Percentiles rank a stretch among this genome's conserved stretches.
Conservation (phyloP, 257 asterid species). For the Misopates orontium region DNA sequence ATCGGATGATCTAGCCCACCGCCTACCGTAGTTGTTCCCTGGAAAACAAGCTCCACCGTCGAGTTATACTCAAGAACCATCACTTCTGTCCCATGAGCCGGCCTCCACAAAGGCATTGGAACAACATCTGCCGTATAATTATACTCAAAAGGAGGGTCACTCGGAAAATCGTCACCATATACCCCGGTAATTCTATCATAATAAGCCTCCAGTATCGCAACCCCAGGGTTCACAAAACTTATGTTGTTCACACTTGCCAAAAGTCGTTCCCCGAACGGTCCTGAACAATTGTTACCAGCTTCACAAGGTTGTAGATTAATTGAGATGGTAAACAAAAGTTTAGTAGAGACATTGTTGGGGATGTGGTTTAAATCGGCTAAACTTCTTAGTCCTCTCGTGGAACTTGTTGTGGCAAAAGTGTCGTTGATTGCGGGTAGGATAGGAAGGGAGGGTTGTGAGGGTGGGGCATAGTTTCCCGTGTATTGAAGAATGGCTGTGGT, state of each 20-base stretch:
- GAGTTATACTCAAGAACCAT: slow-evolving; percentile 24
- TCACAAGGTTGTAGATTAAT: slow-evolving; percentile 42
- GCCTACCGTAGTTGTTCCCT: slow-evolving; percentile 28
- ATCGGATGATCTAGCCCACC: slow-evolving; percentile 35
- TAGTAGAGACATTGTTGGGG: slow-evolving; percentile 32
- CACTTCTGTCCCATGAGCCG: slow-evolving; percentile 32
- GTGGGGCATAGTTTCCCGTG: slow-evolving; percentile 35
- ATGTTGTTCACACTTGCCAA: slow-evolving; percentile 55
- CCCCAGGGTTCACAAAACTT: slow-evolving; percentile 34
- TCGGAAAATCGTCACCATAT: slow-evolving; percentile 25
- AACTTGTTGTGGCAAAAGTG: slow-evolving; percentile 26
- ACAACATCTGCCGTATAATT: slow-evolving; percentile 17
- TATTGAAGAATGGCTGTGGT: slow-evolving; percentile 49
- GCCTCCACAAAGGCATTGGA: slow-evolving; percentile 23
- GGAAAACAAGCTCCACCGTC: slow-evolving; percentile 38
- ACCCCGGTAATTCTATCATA: slow-evolving; percentile 33
- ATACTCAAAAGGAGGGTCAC: slow-evolving; percentile 21
- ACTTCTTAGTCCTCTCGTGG: slow-evolving; percentile 34
- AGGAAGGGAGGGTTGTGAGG: slow-evolving; percentile 32
- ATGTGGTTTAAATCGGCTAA: slow-evolving; percentile 36
- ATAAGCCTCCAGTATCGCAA: slow-evolving; percentile 46
- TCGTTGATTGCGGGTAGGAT: slow-evolving; percentile 30
- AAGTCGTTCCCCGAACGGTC: slow-evolving; percentile 33
- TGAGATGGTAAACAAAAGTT: slow-evolving; percentile 35
- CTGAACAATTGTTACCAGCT: slow-evolving; percentile 23